These are phyloP conservation scores for Dothideomycetes sp. DNA, from an alignment of 2,329 filamentous ascomycete genomes.

Conservation along the genomic window DNA sequence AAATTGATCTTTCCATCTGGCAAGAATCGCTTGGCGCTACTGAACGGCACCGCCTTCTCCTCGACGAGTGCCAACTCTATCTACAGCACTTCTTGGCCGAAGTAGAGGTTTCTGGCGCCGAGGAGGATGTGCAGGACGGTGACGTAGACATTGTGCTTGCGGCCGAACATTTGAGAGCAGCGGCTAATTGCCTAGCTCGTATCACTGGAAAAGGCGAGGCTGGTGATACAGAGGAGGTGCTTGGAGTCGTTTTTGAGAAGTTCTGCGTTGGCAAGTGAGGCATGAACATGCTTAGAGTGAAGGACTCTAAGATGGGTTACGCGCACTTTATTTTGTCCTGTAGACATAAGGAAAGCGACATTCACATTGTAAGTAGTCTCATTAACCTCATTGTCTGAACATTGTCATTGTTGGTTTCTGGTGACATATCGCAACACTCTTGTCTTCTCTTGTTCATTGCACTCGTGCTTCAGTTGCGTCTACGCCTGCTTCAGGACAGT, in stretches of 20 bases:
- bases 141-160: conserved; percentile 79
- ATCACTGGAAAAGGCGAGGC: conserved; percentile 80
- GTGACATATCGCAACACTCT: too few species aligned
- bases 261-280: conserved; percentile 34
- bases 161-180: conserved; percentile 76
- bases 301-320: too few species aligned
- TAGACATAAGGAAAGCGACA: too few species aligned
- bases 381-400: too few species aligned
- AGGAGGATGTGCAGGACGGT: conserved; percentile 5
- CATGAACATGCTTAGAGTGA: too few species aligned
- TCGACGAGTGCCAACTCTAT: conserved; percentile 60
- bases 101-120: conserved; percentile 22
- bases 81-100: conserved; percentile 63
- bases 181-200: conserved; percentile 66
- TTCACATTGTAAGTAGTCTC: too few species aligned
- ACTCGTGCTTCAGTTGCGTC: too few species aligned
- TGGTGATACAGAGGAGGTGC: conserved; percentile 87
- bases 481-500: too few species aligned
- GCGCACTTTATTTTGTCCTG: too few species aligned
- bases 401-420: too few species aligned
- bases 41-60: conserved; percentile 73
- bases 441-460: too few species aligned
- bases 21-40: conserved; percentile 83
- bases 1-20: conserved; percentile 44
- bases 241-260: conserved; percentile 98